phyloP scores from a whole-genome alignment of 139 green algal genomes.

The Coelastrella sp. region DNA sequence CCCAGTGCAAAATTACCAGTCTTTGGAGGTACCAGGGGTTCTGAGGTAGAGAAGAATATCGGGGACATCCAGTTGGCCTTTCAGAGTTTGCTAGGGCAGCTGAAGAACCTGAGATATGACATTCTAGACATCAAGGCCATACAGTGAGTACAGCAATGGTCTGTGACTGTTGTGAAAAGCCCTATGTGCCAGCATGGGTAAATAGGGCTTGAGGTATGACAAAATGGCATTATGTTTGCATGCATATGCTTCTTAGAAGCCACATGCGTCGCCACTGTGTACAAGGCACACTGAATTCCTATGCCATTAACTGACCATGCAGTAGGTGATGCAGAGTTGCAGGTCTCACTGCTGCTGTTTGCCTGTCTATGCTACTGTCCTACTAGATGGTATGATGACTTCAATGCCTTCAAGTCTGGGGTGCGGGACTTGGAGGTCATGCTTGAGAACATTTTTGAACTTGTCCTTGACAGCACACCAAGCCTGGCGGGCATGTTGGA shows the following conservation, averaged over 20 bases:
- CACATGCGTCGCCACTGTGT: no score
- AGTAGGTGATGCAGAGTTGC: neutral
- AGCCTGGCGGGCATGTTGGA: conserved; percentile 48
- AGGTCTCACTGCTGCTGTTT: neutral
- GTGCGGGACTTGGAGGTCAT: conserved; percentile 89
- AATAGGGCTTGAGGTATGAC: no score
- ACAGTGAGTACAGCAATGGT: conserved; percentile 42
- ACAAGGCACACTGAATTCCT: neutral
- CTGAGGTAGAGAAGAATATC: conserved; percentile 84
- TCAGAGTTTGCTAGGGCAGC: conserved; percentile 64
- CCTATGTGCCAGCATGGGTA: no score
- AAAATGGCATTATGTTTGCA: no score
- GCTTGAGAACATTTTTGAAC: conserved; percentile 81
- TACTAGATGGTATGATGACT: conserved; percentile 90
- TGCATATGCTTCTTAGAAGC: no score
- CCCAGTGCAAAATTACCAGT: conserved; percentile 69
- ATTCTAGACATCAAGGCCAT: conserved; percentile 90
- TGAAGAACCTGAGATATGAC: conserved; percentile 75
- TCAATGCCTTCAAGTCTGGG: conserved; percentile 88
- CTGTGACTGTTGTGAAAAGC: no score
- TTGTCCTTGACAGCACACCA: conserved; percentile 66
- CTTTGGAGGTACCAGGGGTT: conserved; percentile 84
- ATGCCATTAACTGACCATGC: neutral
- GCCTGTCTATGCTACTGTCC: neutral
- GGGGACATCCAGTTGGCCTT: conserved; percentile 85